These are phyloP conservation scores for Hypoxylon rubiginosum DNA, from an alignment of 2,329 filamentous ascomycete species.

Conservation along the genomic window DNA sequence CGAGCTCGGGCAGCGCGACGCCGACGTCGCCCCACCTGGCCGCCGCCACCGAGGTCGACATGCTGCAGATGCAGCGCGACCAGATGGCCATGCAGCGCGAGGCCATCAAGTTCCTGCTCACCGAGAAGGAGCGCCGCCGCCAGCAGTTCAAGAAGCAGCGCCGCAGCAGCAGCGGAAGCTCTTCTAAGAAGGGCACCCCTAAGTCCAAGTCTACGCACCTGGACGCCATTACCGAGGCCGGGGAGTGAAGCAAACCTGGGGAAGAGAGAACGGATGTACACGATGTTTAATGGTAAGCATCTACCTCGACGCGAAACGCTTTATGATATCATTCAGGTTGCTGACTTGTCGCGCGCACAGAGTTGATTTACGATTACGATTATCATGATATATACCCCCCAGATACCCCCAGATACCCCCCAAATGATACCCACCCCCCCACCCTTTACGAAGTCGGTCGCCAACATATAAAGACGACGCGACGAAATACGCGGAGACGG, in stretches of 20 bases:
- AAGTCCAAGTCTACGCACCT: conserved; percentile 65
- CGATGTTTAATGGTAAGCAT: conserved; percentile 48
- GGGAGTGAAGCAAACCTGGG: conserved; percentile 54
- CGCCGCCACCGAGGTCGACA: conserved; percentile 61
- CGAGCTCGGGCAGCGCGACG: conserved; percentile 57
- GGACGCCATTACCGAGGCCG: conserved; percentile 67
- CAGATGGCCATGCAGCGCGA: conserved; percentile 66
- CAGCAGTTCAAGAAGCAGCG: conserved; percentile 51
- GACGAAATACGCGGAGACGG: neutral
- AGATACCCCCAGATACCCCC: conserved; percentile 30
- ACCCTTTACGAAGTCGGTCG: conserved; percentile 6
- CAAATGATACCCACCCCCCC: conserved; percentile 35
- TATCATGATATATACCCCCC: conserved; percentile 17
- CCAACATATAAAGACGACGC: conserved; percentile 3
- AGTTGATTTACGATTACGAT: conserved; percentile 13
- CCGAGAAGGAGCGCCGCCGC: conserved; percentile 68
- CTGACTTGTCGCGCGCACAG: conserved; percentile 18
- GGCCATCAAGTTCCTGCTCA: conserved; percentile 63
- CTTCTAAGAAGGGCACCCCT: conserved; percentile 63
- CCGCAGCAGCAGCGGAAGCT: conserved; percentile 51
- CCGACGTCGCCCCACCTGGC: conserved; percentile 59
- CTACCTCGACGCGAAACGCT: neutral
- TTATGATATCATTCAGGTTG: conserved; percentile 3
- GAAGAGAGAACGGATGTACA: conserved; percentile 45
- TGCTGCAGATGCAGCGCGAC: conserved; percentile 65